These are phyloP conservation scores for Stachybotrys elegans DNA, from an alignment of 2,329 filamentous ascomycete genomes.

Conservation along the genomic window DNA sequence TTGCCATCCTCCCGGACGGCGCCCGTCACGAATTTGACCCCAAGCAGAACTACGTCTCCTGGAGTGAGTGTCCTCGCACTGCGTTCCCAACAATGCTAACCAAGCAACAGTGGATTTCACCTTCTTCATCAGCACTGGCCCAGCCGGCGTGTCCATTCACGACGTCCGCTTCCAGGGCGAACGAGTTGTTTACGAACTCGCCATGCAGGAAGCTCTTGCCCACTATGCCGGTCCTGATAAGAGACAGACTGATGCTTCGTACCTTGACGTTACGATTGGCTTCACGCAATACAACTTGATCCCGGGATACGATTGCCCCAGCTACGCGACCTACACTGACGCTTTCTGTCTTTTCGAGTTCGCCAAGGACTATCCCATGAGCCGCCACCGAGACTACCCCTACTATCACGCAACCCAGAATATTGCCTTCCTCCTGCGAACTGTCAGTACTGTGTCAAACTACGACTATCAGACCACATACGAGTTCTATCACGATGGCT, in stretches of 20 bases:
- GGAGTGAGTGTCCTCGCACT: constrained; percentile 5
- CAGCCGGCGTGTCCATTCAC: constrained; percentile 41
- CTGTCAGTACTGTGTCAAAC: constrained; percentile 44
- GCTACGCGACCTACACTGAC: constrained; percentile 42
- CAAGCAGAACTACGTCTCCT: constrained; percentile 12
- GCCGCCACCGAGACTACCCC: constrained; percentile 36
- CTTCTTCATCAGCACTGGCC: constrained; percentile 43
- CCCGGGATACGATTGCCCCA: constrained; percentile 47
- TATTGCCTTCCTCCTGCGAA: constrained; percentile 37
- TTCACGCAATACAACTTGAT: constrained; percentile 21
- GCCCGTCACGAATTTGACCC: constrained; percentile 8
- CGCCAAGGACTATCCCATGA: constrained; percentile 40
- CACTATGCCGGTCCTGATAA: constrained; percentile 44
- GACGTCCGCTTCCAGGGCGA: constrained; percentile 48
- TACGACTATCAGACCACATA: constrained; percentile 46
- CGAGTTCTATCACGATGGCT: constrained; percentile 44
- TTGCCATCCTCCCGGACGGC: constrained; percentile 9
- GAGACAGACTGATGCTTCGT: constrained; percentile 34
- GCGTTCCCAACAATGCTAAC: no score
- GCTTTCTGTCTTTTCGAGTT: constrained; percentile 50
- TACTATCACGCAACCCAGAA: constrained; percentile 41
- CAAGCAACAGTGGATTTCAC: constrained; percentile 36
- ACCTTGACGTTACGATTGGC: constrained; percentile 29
- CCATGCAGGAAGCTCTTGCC: constrained; percentile 46
- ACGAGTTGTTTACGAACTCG: constrained; percentile 48